Evolutionary conservation across 1,139 yeast species (phyloP).

Genomic region (Hemisphaericaspora xylanilytica): DNA sequence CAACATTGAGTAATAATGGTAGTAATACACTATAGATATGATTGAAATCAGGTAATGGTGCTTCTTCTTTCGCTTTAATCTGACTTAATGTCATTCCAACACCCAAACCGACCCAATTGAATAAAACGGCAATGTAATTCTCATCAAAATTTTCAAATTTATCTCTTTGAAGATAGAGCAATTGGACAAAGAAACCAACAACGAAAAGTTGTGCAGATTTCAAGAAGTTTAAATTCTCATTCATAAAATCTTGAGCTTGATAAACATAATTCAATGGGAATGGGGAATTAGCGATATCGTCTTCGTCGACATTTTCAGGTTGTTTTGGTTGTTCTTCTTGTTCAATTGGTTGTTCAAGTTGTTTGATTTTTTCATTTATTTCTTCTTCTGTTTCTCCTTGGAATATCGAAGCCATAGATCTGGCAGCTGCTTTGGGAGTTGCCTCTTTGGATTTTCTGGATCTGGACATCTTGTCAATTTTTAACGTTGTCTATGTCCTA

Average conservation of each 20-base stretch:
- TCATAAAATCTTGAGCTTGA: conserved; percentile 39
- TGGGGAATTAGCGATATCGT: conserved; percentile 11
- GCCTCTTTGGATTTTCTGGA: conserved; percentile 1
- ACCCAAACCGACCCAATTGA: conserved; percentile 35
- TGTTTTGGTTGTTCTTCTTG: conserved; percentile 6
- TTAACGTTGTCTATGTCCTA: no score
- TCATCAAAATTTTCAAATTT: conserved; percentile 19
- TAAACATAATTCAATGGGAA: conserved; percentile 32
- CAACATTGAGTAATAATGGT: conserved; percentile 27
- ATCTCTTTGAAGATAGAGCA: conserved; percentile 24
- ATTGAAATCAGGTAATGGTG: conserved; percentile 38
- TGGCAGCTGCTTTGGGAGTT: conserved; percentile 7
- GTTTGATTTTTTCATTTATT: conserved; percentile 5
- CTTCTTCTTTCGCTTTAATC: conserved; percentile 20
- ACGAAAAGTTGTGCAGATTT: conserved; percentile 36
- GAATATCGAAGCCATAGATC: conserved; percentile 24
- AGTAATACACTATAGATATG: conserved; percentile 34
- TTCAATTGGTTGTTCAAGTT: background rate
- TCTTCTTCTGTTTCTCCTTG: conserved; percentile 16
- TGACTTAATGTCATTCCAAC: conserved; percentile 32
- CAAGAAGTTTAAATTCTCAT: conserved; percentile 30
- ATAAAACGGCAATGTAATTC: conserved; percentile 27
- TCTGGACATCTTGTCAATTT: conserved; percentile 1
- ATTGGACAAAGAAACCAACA: conserved; percentile 30
- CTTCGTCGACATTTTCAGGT: background rate